These are phyloP conservation scores for Fusarium paranaense DNA, from an alignment of 2,329 filamentous ascomycete genomes.

Conservation along the genomic window DNA sequence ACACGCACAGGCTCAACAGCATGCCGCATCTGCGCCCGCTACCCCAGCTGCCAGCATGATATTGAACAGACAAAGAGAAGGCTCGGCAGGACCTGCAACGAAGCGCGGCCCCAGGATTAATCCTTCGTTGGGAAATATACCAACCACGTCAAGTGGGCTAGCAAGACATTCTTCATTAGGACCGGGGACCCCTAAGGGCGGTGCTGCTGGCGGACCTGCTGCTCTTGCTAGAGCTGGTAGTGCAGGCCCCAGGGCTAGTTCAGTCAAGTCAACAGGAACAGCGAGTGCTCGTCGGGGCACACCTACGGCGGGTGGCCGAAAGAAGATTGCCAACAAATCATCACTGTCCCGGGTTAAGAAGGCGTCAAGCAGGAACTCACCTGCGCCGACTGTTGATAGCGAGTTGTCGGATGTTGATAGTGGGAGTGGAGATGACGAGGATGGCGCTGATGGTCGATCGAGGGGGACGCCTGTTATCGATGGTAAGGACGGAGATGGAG, in stretches of 20 bases:
- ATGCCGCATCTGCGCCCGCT: conserved; percentile 68
- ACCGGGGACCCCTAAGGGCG: conserved; percentile 69
- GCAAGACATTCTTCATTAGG: conserved; percentile 73
- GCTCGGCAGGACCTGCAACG: conserved; percentile 68
- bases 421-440: conserved; percentile 64
- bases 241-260: conserved; percentile 66
- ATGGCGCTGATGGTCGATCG: conserved; percentile 50
- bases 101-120: conserved; percentile 66
- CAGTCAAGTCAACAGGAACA: conserved; percentile 57
- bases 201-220: conserved; percentile 46
- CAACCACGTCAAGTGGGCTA: conserved; percentile 67
- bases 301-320: conserved; percentile 57
- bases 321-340: conserved; percentile 68
- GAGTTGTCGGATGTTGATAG: conserved; percentile 74
- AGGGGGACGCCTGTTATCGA: conserved; percentile 50
- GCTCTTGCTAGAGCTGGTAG: conserved; percentile 65
- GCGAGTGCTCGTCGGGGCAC: conserved; percentile 62
- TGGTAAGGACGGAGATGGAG: conserved; percentile 56
- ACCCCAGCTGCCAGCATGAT: conserved; percentile 72
- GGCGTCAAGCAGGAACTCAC: conserved; percentile 68
- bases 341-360: conserved; percentile 72
- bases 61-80: conserved; percentile 67
- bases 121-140: conserved; percentile 59
- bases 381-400: conserved; percentile 72
- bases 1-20: conserved; percentile 61